Percentiles rank a stretch among this genome's conserved stretches.
Conservation (phyloP, 768 basidiomycete genomes). For the Phallus indusiatus region DNA sequence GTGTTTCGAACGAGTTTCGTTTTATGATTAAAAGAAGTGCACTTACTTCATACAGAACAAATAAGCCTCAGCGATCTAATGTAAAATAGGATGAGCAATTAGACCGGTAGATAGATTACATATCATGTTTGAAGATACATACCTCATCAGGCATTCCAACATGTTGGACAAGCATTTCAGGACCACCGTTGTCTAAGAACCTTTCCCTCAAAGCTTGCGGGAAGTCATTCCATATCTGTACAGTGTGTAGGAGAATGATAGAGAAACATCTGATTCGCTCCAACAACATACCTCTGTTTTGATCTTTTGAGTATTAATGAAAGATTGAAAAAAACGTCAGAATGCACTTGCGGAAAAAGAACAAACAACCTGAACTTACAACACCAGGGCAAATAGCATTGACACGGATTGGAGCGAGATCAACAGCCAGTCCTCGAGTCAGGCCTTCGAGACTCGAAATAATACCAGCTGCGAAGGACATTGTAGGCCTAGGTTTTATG, state of each 20-base stretch:
- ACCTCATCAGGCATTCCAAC: not conserved
- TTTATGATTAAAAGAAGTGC: not conserved
- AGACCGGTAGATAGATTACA: no score
- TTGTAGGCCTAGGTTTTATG: not conserved
- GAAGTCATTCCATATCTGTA: not conserved
- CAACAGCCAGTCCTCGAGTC: not conserved
- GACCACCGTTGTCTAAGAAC: not conserved
- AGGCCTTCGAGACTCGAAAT: not conserved
- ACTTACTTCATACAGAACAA: slow-evolving; percentile 16
- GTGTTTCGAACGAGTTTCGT: no score
- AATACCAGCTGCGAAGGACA: not conserved
- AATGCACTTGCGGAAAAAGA: no score
- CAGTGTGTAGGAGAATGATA: not conserved
- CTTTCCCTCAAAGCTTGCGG: not conserved
- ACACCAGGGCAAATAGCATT: not conserved
- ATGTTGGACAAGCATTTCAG: not conserved
- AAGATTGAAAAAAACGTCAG: not conserved
- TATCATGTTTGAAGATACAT: not conserved
- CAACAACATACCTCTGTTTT: slow-evolving; percentile 7
- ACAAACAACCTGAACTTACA: no score
- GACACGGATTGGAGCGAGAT: not conserved
- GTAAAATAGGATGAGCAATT: no score
- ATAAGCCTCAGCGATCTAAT: slow-evolving; percentile 14
- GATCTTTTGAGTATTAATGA: not conserved
- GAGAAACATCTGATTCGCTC: not conserved